Evolutionary conservation across 345 rosid genomes (phyloP).

Genomic region (Lepidium africanum): DNA sequence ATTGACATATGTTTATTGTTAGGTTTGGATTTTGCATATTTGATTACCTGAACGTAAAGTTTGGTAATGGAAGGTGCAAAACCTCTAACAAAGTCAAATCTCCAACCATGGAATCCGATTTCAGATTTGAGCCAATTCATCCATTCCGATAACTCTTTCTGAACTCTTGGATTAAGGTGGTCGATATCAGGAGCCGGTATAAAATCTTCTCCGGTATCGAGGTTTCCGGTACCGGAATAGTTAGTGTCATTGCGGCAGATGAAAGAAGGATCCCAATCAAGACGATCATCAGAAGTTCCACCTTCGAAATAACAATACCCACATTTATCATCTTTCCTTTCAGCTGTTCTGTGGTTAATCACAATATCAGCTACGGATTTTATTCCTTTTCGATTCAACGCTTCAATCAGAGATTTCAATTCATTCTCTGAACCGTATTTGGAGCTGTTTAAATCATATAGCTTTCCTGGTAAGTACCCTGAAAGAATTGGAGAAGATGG

Average conservation of each 20-base stretch:
- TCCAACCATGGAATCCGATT: constrained; percentile 70
- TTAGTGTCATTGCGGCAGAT: constrained; percentile 47
- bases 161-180: constrained; percentile 62
- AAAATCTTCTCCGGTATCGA: constrained; percentile 48
- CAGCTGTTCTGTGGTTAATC: constrained; percentile 82
- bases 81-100: constrained; percentile 66
- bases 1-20: too few relatives aligned
- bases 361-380: constrained; percentile 80
- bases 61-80: constrained; percentile 55
- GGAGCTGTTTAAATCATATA: constrained; percentile 67
- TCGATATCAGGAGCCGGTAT: constrained; percentile 74
- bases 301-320: constrained; percentile 73
- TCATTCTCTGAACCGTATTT: constrained; percentile 57
- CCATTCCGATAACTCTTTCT: constrained; percentile 70
- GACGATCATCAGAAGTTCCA: constrained; percentile 65
- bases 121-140: constrained; percentile 84
- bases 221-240: constrained; percentile 65
- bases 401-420: constrained; percentile 44
- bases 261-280: constrained; percentile 81
- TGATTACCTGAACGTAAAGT: constrained; percentile 28
- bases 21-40: too few relatives aligned
- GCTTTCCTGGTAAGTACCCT: constrained; percentile 92
- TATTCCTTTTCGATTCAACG: constrained; percentile 46
- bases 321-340: constrained; percentile 55
- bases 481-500: background rate